phyloP scores from a whole-genome alignment of 495 filamentous ascomycete genomes.

The Aspergillus bridgeri region DNA sequence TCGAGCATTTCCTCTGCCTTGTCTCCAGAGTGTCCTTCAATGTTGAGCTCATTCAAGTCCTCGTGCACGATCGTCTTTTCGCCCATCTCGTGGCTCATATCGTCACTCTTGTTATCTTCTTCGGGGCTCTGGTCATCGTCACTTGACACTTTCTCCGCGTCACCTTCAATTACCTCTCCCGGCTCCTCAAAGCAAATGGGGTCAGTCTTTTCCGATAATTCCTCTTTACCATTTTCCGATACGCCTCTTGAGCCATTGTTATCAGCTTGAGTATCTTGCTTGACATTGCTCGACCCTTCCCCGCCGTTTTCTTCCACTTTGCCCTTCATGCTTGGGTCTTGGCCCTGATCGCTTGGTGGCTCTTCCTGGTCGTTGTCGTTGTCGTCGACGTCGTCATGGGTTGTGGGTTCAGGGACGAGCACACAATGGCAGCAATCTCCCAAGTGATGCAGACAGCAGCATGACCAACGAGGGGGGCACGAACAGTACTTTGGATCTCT shows the following conservation, averaged over 20 bases:
- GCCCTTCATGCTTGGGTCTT: not conserved
- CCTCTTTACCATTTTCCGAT: not conserved
- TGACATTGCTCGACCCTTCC: not conserved
- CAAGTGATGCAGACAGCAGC: slow-evolving; percentile 22
- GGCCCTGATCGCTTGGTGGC: not conserved
- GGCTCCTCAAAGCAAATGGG: not conserved
- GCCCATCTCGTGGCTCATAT: no score
- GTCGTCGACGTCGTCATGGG: not conserved
- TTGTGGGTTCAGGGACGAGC: not conserved
- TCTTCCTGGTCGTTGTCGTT: not conserved
- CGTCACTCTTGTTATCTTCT: no score
- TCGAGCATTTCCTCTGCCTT: no score
- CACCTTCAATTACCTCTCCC: no score
- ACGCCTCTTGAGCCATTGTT: not conserved
- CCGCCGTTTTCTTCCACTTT: not conserved
- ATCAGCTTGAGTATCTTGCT: not conserved
- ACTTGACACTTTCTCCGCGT: no score
- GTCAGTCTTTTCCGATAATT: not conserved
- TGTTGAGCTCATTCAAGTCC: no score
- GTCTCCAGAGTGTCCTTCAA: no score
- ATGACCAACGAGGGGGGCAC: slow-evolving; percentile 15
- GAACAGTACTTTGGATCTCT: not conserved
- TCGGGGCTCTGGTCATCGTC: no score
- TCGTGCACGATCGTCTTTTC: no score
- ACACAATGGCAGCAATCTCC: slow-evolving; percentile 22